phyloP scores from a whole-genome alignment of 2,329 filamentous ascomycete genomes.

The Colletotrichum sp. region DNA sequence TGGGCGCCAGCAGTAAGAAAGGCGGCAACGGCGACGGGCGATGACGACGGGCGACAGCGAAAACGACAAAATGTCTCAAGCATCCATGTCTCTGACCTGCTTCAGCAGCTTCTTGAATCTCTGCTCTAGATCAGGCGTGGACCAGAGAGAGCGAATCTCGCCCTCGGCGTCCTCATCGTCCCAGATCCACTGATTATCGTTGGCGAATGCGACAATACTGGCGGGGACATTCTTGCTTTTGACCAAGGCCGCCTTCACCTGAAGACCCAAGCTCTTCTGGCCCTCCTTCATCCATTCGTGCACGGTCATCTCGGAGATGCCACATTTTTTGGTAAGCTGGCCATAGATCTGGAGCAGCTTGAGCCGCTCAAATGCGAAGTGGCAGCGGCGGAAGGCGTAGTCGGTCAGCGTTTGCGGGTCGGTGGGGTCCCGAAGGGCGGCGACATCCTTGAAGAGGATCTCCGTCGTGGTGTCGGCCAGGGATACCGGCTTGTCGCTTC shows the following conservation, averaged over 20 bases:
- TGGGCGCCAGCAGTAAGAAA: too few species aligned
- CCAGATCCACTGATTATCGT: not conserved
- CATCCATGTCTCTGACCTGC: not conserved
- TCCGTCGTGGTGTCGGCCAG: not conserved
- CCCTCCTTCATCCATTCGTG: not conserved
- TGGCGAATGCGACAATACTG: not conserved
- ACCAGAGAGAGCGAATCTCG: not conserved
- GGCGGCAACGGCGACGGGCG: too few species aligned
- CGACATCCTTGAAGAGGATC: not conserved
- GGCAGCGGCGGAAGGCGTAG: not conserved
- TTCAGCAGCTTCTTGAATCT: not conserved
- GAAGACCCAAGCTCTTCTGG: not conserved
- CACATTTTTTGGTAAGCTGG: not conserved
- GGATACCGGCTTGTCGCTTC: not conserved
- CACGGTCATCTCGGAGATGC: not conserved
- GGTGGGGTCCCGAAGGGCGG: not conserved
- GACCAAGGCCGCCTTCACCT: not conserved
- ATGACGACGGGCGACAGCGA: too few species aligned
- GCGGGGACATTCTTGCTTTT: not conserved
- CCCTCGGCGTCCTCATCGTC: not conserved
- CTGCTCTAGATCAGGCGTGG: not conserved
- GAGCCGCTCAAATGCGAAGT: not conserved
- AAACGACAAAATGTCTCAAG: too few species aligned
- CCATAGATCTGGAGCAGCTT: not conserved
- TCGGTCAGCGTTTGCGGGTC: not conserved